Evolutionary conservation across 352 stramenopile species (phyloP).

Genomic region (Pythium apleroticum): DNA sequence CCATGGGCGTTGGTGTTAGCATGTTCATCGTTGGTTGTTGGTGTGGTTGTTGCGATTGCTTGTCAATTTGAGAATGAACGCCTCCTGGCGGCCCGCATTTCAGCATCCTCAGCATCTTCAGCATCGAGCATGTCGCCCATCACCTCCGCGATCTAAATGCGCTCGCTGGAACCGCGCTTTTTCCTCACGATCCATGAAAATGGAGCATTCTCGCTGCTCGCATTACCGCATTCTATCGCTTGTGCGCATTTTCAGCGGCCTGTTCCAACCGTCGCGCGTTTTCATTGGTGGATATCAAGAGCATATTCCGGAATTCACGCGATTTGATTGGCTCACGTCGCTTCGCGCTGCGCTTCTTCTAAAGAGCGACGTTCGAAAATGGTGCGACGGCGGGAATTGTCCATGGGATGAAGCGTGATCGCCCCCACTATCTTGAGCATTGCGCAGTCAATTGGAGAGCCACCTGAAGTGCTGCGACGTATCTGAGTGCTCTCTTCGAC

Average conservation of each 20-base stretch:
- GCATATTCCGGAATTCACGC: constrained; percentile 24
- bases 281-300: constrained; percentile 24
- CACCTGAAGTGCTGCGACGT: not conserved
- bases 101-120: constrained; percentile 6
- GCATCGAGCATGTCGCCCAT: constrained; percentile 5
- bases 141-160: constrained; percentile 14
- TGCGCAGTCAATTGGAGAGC: constrained; percentile 3
- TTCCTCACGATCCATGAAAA: constrained; percentile 18
- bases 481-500: not conserved
- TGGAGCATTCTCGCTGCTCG: constrained; percentile 1
- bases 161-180: constrained; percentile 17
- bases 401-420: constrained; percentile 12
- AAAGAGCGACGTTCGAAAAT: constrained; percentile 13
- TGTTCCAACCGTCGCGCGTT: constrained; percentile 16
- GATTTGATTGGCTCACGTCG: constrained; percentile 30
- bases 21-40: constrained; percentile 21
- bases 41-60: constrained; percentile 22
- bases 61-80: constrained; percentile 33
- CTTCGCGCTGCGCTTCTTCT: constrained; percentile 6
- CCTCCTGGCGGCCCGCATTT: not conserved
- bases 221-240: not conserved
- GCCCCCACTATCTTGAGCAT: not conserved
- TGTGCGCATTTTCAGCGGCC: constrained; percentile 22
- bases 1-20: constrained; percentile 13
- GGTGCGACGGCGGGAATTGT: not conserved